Percentiles rank a stretch among this genome's conserved stretches.
Conservation (phyloP, 2,329 filamentous ascomycete species). For the Calonectria honghensis region DNA sequence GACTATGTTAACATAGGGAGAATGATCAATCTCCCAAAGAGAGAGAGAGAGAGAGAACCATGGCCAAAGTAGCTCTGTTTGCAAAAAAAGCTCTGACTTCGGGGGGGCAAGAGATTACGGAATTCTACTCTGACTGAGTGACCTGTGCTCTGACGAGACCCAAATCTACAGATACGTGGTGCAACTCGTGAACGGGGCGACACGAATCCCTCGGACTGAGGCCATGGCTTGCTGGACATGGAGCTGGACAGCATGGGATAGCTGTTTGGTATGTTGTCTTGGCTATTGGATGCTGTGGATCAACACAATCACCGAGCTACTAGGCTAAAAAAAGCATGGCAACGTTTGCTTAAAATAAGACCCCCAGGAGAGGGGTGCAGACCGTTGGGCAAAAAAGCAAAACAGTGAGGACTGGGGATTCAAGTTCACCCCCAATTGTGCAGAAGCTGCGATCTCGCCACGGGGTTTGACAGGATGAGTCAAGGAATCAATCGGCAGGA, state of each 20-base stretch:
- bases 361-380: neutral
- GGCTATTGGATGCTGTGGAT: neutral
- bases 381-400: slow-evolving; percentile 24
- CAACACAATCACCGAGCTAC: neutral
- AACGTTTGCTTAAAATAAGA: neutral
- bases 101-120: neutral
- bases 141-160: neutral
- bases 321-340: slow-evolving; percentile 10
- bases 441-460: neutral
- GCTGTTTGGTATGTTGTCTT: neutral
- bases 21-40: neutral
- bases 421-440: neutral
- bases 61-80: neutral
- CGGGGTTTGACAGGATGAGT: neutral
- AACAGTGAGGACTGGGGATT: slow-evolving; percentile 14
- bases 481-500: neutral
- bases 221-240: neutral
- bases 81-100: neutral
- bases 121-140: neutral
- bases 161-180: neutral
- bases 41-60: neutral
- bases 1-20: neutral
- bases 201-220: neutral
- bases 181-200: neutral
- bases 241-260: neutral